Evolutionary conservation across 2,329 filamentous ascomycete genomes (phyloP).

Genomic region (Aureobasidium lini): DNA sequence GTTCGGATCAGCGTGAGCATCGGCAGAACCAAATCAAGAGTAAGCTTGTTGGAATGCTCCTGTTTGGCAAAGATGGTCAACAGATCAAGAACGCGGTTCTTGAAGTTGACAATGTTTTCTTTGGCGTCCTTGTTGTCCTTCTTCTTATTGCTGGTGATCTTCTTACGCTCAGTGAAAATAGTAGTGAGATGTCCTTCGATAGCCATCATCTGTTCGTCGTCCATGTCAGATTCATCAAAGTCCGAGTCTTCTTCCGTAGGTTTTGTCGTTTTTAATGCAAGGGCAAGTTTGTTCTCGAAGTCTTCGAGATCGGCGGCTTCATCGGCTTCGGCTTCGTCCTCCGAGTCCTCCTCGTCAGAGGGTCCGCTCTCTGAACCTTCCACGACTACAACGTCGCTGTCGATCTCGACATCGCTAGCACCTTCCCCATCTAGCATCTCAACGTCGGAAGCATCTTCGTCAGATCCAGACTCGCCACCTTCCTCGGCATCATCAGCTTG

Average conservation of each 20-base stretch:
- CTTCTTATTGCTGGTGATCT: slow-evolving; percentile 59
- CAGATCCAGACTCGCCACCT: slow-evolving; percentile 31
- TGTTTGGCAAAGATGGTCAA: slow-evolving; percentile 78
- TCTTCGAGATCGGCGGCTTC: slow-evolving; percentile 48
- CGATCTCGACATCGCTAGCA: slow-evolving; percentile 21
- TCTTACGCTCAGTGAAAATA: slow-evolving; percentile 73
- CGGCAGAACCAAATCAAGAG: slow-evolving; percentile 65
- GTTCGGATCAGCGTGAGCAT: slow-evolving; percentile 68
- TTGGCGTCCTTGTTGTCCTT: slow-evolving; percentile 82
- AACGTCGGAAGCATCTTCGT: slow-evolving; percentile 30
- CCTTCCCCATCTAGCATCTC: slow-evolving; percentile 27
- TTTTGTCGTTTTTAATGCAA: slow-evolving; percentile 60
- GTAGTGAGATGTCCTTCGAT: slow-evolving; percentile 76
- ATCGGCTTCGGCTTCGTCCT: slow-evolving; percentile 31
- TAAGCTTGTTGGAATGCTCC: slow-evolving; percentile 60
- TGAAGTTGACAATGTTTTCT: slow-evolving; percentile 87
- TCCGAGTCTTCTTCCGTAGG: slow-evolving; percentile 54
- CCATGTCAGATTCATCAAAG: slow-evolving; percentile 68
- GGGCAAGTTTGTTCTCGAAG: slow-evolving; percentile 69
- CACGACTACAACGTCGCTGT: slow-evolving; percentile 21
- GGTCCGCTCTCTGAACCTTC: slow-evolving; percentile 21
- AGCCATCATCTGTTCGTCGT: slow-evolving; percentile 90
- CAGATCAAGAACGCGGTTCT: slow-evolving; percentile 84
- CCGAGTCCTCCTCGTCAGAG: slow-evolving; percentile 13
- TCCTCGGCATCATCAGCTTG: slow-evolving; percentile 43